Conservation (phyloP, 805 yeast genomes). For the Nakazawaea sp. region DNA sequence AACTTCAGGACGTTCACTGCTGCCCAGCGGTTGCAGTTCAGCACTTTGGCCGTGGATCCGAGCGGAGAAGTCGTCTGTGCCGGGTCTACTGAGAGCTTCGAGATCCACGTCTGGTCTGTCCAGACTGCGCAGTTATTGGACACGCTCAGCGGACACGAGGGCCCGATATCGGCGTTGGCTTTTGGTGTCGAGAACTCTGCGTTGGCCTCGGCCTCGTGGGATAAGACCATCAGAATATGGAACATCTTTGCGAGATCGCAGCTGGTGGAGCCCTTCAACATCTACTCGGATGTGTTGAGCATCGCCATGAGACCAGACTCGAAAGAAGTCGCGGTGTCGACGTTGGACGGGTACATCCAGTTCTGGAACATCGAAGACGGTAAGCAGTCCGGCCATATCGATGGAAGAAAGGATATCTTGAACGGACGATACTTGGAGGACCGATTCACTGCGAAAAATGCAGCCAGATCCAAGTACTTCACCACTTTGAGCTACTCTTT, state of each 20-base stretch:
- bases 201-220: conserved; percentile 94
- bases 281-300: conserved; percentile 76
- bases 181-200: conserved; percentile 75
- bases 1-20: conserved; percentile 95
- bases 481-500: conserved; percentile 77
- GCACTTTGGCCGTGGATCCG: conserved; percentile 89
- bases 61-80: conserved; percentile 97
- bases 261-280: conserved; percentile 84
- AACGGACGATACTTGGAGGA: conserved; percentile 82
- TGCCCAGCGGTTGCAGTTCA: conserved; percentile 80
- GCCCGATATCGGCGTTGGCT: conserved; percentile 83
- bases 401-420: conserved; percentile 79
- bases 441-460: conserved; percentile 71
- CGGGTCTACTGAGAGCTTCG: conserved; percentile 84
- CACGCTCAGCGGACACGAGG: conserved; percentile 87
- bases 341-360: conserved; percentile 81
- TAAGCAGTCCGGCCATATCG: conserved; percentile 74
- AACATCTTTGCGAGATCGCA: conserved; percentile 82
- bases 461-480: conserved; percentile 80
- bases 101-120: conserved; percentile 94
- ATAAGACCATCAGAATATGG: conserved; percentile 91
- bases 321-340: conserved; percentile 80
- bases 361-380: conserved; percentile 82
- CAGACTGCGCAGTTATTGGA: conserved; percentile 92
- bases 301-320: conserved; percentile 88